These are phyloP conservation scores for Chytridium lagenaria DNA, from an alignment of 371 early-diverging fungal species.

Conservation along the genomic window DNA sequence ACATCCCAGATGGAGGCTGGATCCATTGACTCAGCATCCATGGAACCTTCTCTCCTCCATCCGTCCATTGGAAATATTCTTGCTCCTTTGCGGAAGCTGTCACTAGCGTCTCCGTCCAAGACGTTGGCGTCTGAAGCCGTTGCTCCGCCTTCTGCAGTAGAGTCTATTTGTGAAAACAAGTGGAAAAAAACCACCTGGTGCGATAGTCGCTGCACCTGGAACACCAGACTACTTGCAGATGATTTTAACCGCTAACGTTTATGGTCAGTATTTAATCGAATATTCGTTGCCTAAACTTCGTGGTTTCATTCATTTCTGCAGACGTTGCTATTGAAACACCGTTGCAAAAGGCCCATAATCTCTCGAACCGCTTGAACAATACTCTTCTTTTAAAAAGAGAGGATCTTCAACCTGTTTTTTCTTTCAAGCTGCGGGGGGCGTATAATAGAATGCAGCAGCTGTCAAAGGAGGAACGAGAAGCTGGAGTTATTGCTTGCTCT, in stretches of 20 bases:
- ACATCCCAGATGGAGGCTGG: not conserved
- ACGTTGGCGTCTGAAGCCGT: not conserved
- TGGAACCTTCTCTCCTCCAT: not conserved
- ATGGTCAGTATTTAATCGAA: slow-evolving; percentile 39
- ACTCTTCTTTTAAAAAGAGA: slow-evolving; percentile 89
- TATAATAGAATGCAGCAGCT: slow-evolving; percentile 89
- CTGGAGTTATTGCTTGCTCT: slow-evolving; percentile 94
- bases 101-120: not conserved
- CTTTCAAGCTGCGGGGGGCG: slow-evolving; percentile 97
- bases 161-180: not conserved
- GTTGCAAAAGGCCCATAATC: slow-evolving; percentile 77
- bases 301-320: not conserved
- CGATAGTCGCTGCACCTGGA: not conserved
- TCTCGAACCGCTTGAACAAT: slow-evolving; percentile 73
- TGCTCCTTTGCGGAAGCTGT: not conserved
- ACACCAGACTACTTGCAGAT: slow-evolving; percentile 86
- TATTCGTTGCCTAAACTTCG: not conserved
- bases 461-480: slow-evolving; percentile 72
- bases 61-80: not conserved
- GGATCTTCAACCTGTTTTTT: slow-evolving; percentile 93
- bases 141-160: not conserved
- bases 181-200: not conserved
- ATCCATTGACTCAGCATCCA: not conserved
- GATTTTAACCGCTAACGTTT: slow-evolving; percentile 82
- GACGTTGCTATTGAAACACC: slow-evolving; percentile 94